Evolutionary conservation across 441 rosid genomes (phyloP), one percentile per base, ranked within the genome.

Genomic region (Pelargonium cotyledonis): DNA sequence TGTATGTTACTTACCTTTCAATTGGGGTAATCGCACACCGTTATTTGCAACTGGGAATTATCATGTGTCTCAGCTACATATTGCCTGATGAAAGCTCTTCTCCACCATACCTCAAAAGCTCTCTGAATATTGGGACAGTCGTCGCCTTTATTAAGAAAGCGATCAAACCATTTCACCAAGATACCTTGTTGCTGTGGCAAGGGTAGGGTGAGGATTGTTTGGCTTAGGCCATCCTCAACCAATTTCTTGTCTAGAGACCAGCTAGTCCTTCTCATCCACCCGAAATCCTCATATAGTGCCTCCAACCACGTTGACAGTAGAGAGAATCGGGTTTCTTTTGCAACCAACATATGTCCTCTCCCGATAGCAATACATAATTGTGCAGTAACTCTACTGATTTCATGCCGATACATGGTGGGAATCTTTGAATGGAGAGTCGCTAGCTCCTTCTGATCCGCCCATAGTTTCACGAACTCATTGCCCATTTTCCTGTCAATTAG

Each of bases 61-160:
- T 70, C 85, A 40, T 72, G 75, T 0, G 62, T 7, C 73, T 83
- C 88, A 2, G 76, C 71, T 0, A 65, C 57, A 67, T 82, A 76
- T 71, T 86, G 92, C 79, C 87, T 83, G 47, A 88, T 69, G 73
- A 90, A 90, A 75, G 96, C 87, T 79, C 98, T 83, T 82, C 92
- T 89, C 99, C 97, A 92, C 98, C 98, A 92, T 40, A 88, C 83
- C 85, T 95, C 96, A 57, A 95, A 92, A 16, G 98, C 98, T 84
- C 80, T 83, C 80, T 89, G 96, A 61, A 95, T 85, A 68, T 89
- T 88, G 15, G 97, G 97, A 72, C 97, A 88, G 70, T 89, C 97
- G 62, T 84, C 92, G 0, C 98, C 95, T 71, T 81, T 89, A 67
- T 82, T 90, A 55, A 95, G 85, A 82, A 83, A 95, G 21, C 89